Evolutionary conservation across 1,284 basidiomycete species (phyloP), one percentile per base, ranked within the genome.

Genomic region (Puccinia hordei): DNA sequence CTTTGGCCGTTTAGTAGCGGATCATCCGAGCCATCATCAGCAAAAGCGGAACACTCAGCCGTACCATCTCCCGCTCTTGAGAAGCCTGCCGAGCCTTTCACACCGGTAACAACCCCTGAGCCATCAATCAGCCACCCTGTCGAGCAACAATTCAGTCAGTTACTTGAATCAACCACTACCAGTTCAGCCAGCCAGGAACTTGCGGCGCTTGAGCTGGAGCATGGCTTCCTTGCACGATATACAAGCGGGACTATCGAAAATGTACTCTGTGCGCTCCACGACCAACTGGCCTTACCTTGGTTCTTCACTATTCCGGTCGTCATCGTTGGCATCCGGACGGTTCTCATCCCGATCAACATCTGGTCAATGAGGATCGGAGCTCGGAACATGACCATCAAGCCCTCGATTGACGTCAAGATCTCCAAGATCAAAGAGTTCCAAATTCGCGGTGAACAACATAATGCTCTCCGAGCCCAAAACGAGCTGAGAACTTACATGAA

Each of bases 341-440:
- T 53, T 5, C 46, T 76, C 19, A 65, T 76, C 22, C 74, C 74
- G 27, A 33, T 76, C 74, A 76, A 76, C 46, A 66, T 76, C 41
- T 76, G 59, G 61, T 76, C 74, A 4, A 76, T 76, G 74, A n/a
- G 46, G 46, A 76, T 76, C 46, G 74, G 59, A 19, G 59, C 46
- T n/a, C 8, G 44, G 22, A 76, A 76, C 27, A 49, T 76, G 59
- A 27, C 12, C 8, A 30, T 76, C 59, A 76, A 76, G 49, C 74
- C 74, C 1, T 44, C 33, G 30, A 49, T 76, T 35, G 74, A 76
- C 51, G 17, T 44, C 19, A 57, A 76, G 65, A 66, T 76, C 61
- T 49, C 59, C 27, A 41, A 33, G 13, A 76, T 76, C 46, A 76
- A 66, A 35, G 59, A 65, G n/a, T 46, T 76, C 19, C 74, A 76